These are phyloP conservation scores for Beta macrorhiza DNA, from an alignment of 179 eudicot genomes.

Conservation along the genomic window DNA sequence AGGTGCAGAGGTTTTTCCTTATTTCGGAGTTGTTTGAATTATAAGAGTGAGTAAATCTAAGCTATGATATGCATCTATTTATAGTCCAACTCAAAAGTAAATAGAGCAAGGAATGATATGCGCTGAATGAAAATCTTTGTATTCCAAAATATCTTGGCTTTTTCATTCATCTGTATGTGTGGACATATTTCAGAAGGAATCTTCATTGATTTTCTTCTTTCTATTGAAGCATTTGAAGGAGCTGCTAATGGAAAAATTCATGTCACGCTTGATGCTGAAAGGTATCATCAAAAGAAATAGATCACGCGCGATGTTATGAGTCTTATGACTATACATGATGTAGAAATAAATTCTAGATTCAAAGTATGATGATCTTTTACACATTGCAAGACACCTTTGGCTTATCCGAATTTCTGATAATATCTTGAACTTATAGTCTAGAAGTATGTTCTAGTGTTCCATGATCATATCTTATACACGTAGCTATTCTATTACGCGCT, in stretches of 20 bases:
- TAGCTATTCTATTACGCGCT: too few species aligned
- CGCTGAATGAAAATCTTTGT: neutral
- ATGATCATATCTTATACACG: neutral
- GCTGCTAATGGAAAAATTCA: neutral
- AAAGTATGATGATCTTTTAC: neutral
- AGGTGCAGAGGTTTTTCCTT: neutral
- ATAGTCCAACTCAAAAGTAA: neutral
- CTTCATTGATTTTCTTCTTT: neutral
- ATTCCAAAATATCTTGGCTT: neutral
- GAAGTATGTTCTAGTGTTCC: neutral
- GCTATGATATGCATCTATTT: neutral
- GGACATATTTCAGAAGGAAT: neutral
- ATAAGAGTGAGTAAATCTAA: neutral
- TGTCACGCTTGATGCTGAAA: neutral
- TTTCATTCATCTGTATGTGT: too few species aligned
- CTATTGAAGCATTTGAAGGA: neutral
- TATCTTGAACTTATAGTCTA: neutral
- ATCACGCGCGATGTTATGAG: neutral
- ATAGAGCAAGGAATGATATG: neutral
- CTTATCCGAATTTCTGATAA: neutral
- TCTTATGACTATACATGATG: conserved; percentile 4
- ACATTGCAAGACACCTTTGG: neutral
- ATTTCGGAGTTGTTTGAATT: neutral
- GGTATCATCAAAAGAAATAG: neutral
- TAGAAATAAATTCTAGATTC: neutral